Evolutionary conservation across 768 basidiomycete species (phyloP).

Genomic region (Mycena maculata): DNA sequence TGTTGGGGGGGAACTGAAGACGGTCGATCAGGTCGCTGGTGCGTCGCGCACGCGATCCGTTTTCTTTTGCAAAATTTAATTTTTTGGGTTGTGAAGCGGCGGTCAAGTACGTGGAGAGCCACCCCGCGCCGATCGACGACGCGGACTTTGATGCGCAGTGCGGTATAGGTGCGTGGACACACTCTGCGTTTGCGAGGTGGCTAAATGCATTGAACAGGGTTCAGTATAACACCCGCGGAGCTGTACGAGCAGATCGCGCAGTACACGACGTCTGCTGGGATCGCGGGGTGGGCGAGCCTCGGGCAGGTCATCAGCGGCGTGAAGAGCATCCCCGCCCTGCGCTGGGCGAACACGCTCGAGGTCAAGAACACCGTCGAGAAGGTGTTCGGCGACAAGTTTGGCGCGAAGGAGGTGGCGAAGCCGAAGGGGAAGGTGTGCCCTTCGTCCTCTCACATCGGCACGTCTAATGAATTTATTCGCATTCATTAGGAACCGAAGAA

Average conservation of each 20-base stretch:
- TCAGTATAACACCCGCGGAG: constrained; percentile 77
- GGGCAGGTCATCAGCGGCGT: constrained; percentile 73
- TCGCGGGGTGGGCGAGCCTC: constrained; percentile 81
- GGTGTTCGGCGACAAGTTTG: constrained; percentile 75
- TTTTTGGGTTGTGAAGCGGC: constrained; percentile 65
- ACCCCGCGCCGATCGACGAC: constrained; percentile 71
- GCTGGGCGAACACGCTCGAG: constrained; percentile 88
- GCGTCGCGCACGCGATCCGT: constrained; percentile 38
- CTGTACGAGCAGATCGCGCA: constrained; percentile 65
- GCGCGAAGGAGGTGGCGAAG: constrained; percentile 74
- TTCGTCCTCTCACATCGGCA: not conserved
- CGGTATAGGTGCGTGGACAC: constrained; percentile 80
- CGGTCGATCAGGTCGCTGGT: constrained; percentile 91
- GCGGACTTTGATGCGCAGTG: constrained; percentile 80
- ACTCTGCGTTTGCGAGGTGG: not conserved
- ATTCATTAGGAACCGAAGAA: constrained; percentile 62
- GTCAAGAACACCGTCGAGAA: constrained; percentile 85
- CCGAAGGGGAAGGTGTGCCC: constrained; percentile 71
- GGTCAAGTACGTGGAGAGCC: constrained; percentile 75
- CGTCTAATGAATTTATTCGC: not conserved
- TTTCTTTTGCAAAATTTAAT: constrained; percentile 9
- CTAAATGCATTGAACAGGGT: constrained; percentile 63
- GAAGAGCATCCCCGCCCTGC: constrained; percentile 69
- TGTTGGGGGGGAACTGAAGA: constrained; percentile 77
- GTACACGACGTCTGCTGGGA: constrained; percentile 66